Percentiles rank a stretch among this genome's conserved stretches.
Conservation (phyloP, 495 filamentous ascomycete genomes). For the Aspergillus bertholletiae region DNA sequence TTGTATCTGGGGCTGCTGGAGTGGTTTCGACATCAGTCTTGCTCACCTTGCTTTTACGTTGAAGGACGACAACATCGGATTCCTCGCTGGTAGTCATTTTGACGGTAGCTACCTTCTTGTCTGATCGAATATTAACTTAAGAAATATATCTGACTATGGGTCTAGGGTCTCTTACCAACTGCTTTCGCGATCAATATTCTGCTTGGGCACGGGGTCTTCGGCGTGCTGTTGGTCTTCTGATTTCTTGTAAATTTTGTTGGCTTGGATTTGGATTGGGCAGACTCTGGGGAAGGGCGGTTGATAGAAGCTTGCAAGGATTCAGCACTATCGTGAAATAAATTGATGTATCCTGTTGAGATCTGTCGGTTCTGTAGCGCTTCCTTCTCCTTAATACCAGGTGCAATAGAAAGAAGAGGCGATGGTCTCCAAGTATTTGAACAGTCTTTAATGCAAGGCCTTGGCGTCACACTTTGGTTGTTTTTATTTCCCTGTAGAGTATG, state of each 20-base stretch:
- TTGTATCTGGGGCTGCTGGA: background rate
- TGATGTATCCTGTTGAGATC: background rate
- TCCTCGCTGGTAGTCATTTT: background rate
- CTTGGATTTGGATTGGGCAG: background rate
- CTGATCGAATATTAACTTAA: background rate
- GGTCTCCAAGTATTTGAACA: background rate
- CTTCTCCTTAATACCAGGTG: background rate
- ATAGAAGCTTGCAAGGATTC: background rate
- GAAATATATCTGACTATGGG: background rate
- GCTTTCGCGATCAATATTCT: background rate
- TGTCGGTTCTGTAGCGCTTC: background rate
- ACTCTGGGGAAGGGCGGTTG: background rate
- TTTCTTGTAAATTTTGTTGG: background rate
- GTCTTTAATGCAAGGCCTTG: background rate
- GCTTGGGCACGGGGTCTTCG: background rate
- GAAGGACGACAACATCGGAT: background rate
- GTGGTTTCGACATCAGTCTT: background rate
- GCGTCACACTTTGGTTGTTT: background rate
- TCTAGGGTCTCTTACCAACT: background rate
- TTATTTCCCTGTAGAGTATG: background rate
- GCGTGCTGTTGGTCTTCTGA: background rate
- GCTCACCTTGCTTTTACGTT: background rate
- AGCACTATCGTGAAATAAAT: background rate
- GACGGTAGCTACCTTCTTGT: background rate
- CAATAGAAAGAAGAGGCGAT: background rate